Conservation (phyloP, 352 stramenopile species). For the Pythium grandisporangium region DNA sequence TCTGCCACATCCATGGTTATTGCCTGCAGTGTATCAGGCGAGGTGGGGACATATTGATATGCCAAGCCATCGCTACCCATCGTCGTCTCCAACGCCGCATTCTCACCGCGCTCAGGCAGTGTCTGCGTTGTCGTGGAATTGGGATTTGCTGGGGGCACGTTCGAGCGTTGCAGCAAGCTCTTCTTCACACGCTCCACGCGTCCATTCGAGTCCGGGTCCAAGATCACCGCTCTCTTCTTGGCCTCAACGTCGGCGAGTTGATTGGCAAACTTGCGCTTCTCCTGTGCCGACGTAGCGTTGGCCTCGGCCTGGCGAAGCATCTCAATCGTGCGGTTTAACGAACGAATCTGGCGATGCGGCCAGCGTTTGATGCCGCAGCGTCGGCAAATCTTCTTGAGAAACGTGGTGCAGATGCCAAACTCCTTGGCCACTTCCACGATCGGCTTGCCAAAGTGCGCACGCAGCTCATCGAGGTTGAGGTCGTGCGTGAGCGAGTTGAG, state of each 20-base stretch:
- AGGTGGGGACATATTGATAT: background rate
- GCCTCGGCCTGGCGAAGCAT: conserved; percentile 62
- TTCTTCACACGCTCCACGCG: conserved; percentile 64
- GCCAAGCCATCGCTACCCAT: background rate
- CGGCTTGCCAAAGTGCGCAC: conserved; percentile 47
- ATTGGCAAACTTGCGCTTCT: conserved; percentile 34
- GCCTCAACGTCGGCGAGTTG: conserved; percentile 56
- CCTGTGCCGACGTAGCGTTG: conserved; percentile 24
- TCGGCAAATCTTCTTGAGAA: conserved; percentile 70
- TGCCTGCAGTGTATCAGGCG: background rate
- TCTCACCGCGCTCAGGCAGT: background rate
- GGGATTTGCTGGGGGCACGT: conserved; percentile 3
- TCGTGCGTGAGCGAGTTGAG: conserved; percentile 39
- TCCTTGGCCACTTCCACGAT: conserved; percentile 61
- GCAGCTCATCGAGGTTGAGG: conserved; percentile 49
- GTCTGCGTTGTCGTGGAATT: background rate
- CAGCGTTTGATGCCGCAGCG: conserved; percentile 54
- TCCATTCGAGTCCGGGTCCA: conserved; percentile 45
- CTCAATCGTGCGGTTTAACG: conserved; percentile 55
- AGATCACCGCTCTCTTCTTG: conserved; percentile 58
- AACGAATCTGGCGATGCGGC: conserved; percentile 62
- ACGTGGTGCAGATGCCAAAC: conserved; percentile 69
- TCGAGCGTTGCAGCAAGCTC: conserved; percentile 14
- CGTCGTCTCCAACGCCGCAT: background rate
- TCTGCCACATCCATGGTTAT: background rate